A percentile compares a stretch with the other conserved stretches of the same genome.
These are phyloP conservation scores for Babesia bovis DNA, from an alignment of 169 alveolate genomes.

Conservation along the genomic window DNA sequence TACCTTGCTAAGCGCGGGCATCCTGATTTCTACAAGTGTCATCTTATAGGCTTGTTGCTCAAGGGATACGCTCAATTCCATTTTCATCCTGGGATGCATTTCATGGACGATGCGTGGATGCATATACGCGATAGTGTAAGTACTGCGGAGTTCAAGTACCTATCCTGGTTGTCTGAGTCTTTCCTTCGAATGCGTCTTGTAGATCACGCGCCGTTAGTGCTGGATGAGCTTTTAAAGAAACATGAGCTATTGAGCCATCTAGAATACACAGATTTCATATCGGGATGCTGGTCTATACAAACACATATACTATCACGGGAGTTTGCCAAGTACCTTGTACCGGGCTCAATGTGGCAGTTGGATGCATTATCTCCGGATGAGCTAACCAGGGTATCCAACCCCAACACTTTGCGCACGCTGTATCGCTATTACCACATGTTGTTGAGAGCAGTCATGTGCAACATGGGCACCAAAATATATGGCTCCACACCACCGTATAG, in stretches of 20 bases:
- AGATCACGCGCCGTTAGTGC: slow-evolving; percentile 61
- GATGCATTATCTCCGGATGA: too few species aligned
- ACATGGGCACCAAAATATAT: slow-evolving; percentile 65
- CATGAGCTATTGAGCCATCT: slow-evolving; percentile 66
- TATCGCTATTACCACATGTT: slow-evolving; percentile 67
- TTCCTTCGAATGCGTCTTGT: slow-evolving; percentile 68
- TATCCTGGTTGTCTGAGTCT: slow-evolving; percentile 77
- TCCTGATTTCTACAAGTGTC: slow-evolving; percentile 70
- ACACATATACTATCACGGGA: slow-evolving; percentile 64
- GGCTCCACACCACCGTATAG: slow-evolving; percentile 78
- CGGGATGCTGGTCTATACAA: slow-evolving; percentile 73
- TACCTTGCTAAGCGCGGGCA: slow-evolving; percentile 49
- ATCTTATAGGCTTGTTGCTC: slow-evolving; percentile 70
- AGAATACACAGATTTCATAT: slow-evolving; percentile 73
- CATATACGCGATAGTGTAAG: slow-evolving; percentile 66
- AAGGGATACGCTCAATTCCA: slow-evolving; percentile 73
- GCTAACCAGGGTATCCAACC: background rate
- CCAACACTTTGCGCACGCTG: slow-evolving; percentile 45
- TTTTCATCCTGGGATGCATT: slow-evolving; percentile 64
- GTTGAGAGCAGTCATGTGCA: slow-evolving; percentile 52
- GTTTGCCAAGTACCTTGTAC: background rate
- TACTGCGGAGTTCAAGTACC: slow-evolving; percentile 73
- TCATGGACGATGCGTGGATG: slow-evolving; percentile 56
- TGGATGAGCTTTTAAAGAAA: slow-evolving; percentile 70
- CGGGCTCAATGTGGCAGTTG: slow-evolving; percentile 34